Conservation (phyloP, 176 grass and related monocot species). For the Pontederia paniculata region DNA sequence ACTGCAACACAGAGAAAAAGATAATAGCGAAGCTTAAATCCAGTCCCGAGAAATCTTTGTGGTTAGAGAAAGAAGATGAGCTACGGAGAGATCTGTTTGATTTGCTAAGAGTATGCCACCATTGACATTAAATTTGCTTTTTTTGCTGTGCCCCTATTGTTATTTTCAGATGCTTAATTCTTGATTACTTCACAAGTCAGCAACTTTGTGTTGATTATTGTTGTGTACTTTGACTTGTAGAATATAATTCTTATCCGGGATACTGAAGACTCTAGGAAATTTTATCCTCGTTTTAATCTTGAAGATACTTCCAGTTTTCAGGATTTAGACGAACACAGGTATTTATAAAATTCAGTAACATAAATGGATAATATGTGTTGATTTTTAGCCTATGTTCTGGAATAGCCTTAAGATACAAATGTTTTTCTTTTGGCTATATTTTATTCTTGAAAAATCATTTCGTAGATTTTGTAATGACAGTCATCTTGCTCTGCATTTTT, state of each 20-base stretch:
- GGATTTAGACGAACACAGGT: slow-evolving; percentile 95
- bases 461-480: not conserved
- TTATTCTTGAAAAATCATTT: not conserved
- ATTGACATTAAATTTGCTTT: not conserved
- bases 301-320: slow-evolving; percentile 86
- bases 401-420: not conserved
- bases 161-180: no score
- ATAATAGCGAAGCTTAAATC: slow-evolving; percentile 73
- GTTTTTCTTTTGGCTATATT: slow-evolving; percentile 8
- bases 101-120: slow-evolving; percentile 27
- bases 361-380: not conserved
- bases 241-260: slow-evolving; percentile 96
- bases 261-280: slow-evolving; percentile 71
- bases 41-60: slow-evolving; percentile 66
- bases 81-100: slow-evolving; percentile 61
- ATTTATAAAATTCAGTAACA: slow-evolving; percentile 10
- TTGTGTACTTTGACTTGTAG: slow-evolving; percentile 31
- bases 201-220: slow-evolving; percentile 16
- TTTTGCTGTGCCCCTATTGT: not conserved
- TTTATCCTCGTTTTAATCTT: slow-evolving; percentile 93
- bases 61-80: slow-evolving; percentile 78
- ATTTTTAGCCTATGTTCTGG: slow-evolving; percentile 1
- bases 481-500: not conserved
- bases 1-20: slow-evolving; percentile 97
- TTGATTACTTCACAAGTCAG: no score